Percentiles rank a stretch among this genome's conserved stretches.
phyloP scores from a whole-genome alignment of 164 flowering plant species.

The Nymphaea thermarum region DNA sequence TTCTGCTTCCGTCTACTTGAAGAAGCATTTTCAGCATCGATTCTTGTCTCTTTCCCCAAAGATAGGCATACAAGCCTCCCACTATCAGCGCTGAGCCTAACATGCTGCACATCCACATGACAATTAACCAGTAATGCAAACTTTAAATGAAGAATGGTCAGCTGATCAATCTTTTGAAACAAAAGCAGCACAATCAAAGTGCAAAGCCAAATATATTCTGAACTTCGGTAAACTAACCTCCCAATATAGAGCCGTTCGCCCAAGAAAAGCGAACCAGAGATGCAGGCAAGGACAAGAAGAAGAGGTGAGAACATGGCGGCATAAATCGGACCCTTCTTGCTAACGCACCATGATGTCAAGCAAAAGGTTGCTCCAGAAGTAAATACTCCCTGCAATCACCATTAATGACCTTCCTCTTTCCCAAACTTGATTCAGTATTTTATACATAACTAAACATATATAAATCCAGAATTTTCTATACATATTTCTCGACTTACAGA shows the following conservation, averaged over 20 bases:
- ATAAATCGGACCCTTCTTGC: conserved; percentile 24
- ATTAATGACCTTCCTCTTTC: neutral
- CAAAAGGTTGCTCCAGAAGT: conserved; percentile 37
- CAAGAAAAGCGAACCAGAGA: conserved; percentile 23
- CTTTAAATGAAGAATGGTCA: no score
- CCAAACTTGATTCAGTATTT: neutral
- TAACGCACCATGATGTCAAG: conserved; percentile 14
- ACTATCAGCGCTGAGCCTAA: conserved; percentile 26
- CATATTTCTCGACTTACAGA: conserved; percentile 22
- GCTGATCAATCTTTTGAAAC: no score
- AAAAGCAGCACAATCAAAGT: no score
- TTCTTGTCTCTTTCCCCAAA: conserved; percentile 27
- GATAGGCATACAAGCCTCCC: conserved; percentile 23
- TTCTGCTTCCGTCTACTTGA: neutral
- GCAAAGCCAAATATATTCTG: no score
- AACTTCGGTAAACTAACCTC: conserved; percentile 4
- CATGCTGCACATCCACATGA: conserved; percentile 13
- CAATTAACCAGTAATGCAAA: neutral
- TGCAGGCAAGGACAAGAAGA: conserved; percentile 18
- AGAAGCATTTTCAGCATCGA: neutral
- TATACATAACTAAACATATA: neutral
- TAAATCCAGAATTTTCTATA: neutral
- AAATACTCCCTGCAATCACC: conserved; percentile 32
- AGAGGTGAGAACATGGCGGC: conserved; percentile 35
- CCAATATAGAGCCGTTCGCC: conserved; percentile 22